These are phyloP conservation scores for Hyphochytrium catenoides DNA, from an alignment of 352 stramenopile species.

Conservation along the genomic window DNA sequence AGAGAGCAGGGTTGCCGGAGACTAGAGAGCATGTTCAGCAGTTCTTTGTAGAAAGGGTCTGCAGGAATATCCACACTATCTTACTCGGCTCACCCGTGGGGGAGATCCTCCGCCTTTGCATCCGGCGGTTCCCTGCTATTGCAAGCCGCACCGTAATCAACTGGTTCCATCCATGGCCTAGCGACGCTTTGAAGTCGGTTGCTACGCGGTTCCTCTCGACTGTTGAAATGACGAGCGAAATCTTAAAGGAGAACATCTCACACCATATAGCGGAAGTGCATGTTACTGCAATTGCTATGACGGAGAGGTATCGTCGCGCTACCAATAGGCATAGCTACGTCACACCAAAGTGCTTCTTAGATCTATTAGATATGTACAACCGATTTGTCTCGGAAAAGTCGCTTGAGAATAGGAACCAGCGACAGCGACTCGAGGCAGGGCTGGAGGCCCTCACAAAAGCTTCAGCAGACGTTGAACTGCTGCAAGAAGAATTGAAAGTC, in stretches of 20 bases:
- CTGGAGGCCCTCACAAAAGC: constrained; percentile 58
- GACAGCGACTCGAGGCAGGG: constrained; percentile 52
- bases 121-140: constrained; percentile 45
- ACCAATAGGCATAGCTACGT: constrained; percentile 69
- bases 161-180: constrained; percentile 74
- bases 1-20: constrained; percentile 52
- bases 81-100: constrained; percentile 61
- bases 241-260: constrained; percentile 68
- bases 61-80: constrained; percentile 56
- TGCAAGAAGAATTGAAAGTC: constrained; percentile 54
- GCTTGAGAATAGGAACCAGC: constrained; percentile 25
- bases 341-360: constrained; percentile 71
- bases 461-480: constrained; percentile 29
- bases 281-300: constrained; percentile 45
- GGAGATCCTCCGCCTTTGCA: constrained; percentile 30
- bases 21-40: constrained; percentile 64
- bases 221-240: constrained; percentile 24
- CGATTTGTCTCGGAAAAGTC: constrained; percentile 28
- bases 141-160: constrained; percentile 44
- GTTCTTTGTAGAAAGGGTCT: constrained; percentile 67
- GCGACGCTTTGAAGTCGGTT: constrained; percentile 58
- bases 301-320: constrained; percentile 33
- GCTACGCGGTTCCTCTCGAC: constrained; percentile 54
- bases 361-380: constrained; percentile 76
- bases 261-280: constrained; percentile 80